Evolutionary conservation across 306 rosid genomes (phyloP).

Genomic region (Erythrophleum fordii): DNA sequence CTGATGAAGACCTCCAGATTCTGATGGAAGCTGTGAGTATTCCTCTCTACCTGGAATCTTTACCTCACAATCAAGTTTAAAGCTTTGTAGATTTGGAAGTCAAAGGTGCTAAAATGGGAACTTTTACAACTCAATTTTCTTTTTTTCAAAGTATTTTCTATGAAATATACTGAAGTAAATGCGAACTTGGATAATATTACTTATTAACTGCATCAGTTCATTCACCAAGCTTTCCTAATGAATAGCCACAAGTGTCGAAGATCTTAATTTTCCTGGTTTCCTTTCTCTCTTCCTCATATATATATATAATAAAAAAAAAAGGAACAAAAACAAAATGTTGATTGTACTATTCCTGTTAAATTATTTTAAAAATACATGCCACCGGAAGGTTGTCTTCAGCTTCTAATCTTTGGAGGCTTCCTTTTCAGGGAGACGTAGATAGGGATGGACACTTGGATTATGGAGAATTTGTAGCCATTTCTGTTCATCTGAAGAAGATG

Average conservation of each 20-base stretch:
- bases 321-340: background rate
- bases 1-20: slow-evolving; percentile 75
- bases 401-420: slow-evolving; percentile 37
- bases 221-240: background rate
- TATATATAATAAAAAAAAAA: background rate
- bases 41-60: slow-evolving; percentile 29
- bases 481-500: slow-evolving; percentile 83
- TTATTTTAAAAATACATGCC: background rate
- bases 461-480: slow-evolving; percentile 87
- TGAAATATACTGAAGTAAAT: slow-evolving; percentile 17
- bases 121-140: background rate
- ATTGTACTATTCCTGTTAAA: background rate
- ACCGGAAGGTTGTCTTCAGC: background rate
- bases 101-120: background rate
- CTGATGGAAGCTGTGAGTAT: slow-evolving; percentile 95
- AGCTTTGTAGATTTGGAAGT: background rate
- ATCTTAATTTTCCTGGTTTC: slow-evolving; percentile 1
- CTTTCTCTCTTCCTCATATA: background rate
- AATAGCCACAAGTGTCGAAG: background rate
- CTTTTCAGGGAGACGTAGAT: slow-evolving; percentile 87
- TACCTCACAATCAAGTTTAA: background rate
- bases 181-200: slow-evolving; percentile 3
- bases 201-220: background rate
- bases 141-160: background rate
- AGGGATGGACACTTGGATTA: slow-evolving; percentile 85